These are phyloP conservation scores for Solanum pinnatisectum DNA, from an alignment of 257 asterid genomes.

Conservation along the genomic window DNA sequence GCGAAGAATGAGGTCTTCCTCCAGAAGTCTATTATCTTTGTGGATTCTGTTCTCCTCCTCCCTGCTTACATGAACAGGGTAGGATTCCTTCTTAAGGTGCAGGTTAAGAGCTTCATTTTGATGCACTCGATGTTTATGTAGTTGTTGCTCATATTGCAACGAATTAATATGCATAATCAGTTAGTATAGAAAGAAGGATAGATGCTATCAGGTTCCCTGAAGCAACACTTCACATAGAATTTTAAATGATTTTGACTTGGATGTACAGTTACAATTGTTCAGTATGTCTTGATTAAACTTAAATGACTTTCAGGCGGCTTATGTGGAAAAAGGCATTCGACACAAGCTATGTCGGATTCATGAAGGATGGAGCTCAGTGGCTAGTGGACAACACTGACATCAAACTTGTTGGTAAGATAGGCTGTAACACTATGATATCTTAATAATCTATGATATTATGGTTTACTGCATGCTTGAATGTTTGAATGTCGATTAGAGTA, in stretches of 20 bases:
- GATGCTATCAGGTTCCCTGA: not conserved
- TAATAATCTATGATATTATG: not conserved
- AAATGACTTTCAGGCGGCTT: conserved; percentile 52
- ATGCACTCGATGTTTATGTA: not conserved
- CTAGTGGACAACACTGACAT: conserved; percentile 90
- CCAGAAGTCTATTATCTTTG: not conserved
- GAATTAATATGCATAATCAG: not conserved
- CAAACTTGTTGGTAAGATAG: conserved; percentile 76
- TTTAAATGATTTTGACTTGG: not conserved
- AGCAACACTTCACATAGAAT: not conserved
- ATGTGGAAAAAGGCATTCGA: conserved; percentile 83
- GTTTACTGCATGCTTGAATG: not conserved
- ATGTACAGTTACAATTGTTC: not conserved
- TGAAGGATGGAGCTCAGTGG: conserved; percentile 93
- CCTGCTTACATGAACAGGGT: not conserved
- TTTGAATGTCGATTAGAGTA: not conserved
- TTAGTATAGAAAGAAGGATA: not conserved
- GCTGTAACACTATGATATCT: not conserved
- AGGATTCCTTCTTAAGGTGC: not conserved
- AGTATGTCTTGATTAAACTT: not conserved
- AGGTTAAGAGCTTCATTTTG: not conserved
- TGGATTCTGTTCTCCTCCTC: not conserved
- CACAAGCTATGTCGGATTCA: conserved; percentile 87
- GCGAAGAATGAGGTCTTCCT: not conserved
- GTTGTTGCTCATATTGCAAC: not conserved